Base-by-base conservation (phyloP, 768 basidiomycete genomes). In the Guyanaporus albipodus region DNA sequence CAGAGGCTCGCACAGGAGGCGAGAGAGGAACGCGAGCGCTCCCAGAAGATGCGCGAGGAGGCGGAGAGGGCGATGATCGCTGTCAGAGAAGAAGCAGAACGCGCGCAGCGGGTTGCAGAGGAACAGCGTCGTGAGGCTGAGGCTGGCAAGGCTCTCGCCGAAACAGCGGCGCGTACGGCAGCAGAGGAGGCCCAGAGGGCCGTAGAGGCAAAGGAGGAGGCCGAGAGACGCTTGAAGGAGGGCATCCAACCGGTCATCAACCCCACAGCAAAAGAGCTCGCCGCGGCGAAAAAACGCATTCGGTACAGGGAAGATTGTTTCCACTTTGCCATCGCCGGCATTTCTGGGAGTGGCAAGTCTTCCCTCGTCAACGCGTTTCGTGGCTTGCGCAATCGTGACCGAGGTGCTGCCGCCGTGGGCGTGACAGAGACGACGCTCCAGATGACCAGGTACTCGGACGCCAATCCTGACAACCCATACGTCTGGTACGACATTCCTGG, bases 291-390 rank as follows among this genome's bases (percentile, higher is more conserved):
- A 41, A 50, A n/a, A 6, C 52, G 48, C 2, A 29, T 64, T 12
- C 55, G 55, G 40, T 63, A 61, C 29, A 52, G 23, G 10, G 63
- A 69, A 15, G 61, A 57, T 2, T 32, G 48, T 9, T 66, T 66
- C 32, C 68, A 71, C 31, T 61, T 70, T 39, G 69, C 64, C 2
- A 35, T 70, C 39, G 66, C 65, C 8, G 69, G 69, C 2, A 29
- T 61, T 27, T 56, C 66, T 2, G 68, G 67, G 6, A 61, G 64
- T n/a, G 68, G 69, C 31, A 70, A 70, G 44, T 70, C 69, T 1
- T 69, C 69, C 8, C 55, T 70, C 7, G 59, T 70, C 17, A 69
- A 70, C 46, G 60, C 69, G 4, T 59, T 70, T 37, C 66, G 69
- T 5, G 67, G 69, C 8, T 27, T 70, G 29, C 51, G 48, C 9